phyloP scores from a whole-genome alignment of 306 rosid species.

The Fagus sylvatica region DNA sequence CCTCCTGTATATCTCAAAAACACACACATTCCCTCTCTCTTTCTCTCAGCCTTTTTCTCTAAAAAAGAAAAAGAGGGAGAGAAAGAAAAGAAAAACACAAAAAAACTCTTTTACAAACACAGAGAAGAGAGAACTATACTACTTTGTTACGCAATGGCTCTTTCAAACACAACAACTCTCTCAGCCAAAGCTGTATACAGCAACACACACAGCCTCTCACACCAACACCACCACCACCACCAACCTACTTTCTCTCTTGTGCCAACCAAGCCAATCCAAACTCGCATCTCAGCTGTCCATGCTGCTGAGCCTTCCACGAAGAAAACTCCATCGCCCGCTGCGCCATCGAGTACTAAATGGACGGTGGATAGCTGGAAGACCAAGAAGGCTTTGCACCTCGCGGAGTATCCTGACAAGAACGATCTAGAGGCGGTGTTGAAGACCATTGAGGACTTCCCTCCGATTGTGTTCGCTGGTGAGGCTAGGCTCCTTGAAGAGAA shows the following conservation, averaged over 20 bases:
- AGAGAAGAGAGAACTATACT: too few relatives aligned
- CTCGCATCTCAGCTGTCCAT: slow-evolving; percentile 59
- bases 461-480: slow-evolving; percentile 78
- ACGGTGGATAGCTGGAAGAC: slow-evolving; percentile 58
- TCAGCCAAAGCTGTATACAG: slow-evolving; percentile 47
- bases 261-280: slow-evolving; percentile 25
- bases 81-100: background rate
- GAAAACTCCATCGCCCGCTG: background rate
- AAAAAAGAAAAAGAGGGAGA: background rate
- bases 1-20: background rate
- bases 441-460: slow-evolving; percentile 66
- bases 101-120: too few relatives aligned
- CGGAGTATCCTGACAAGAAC: slow-evolving; percentile 62
- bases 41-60: background rate
- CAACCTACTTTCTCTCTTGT: slow-evolving; percentile 41
- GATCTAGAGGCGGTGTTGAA: slow-evolving; percentile 51
- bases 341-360: slow-evolving; percentile 38
- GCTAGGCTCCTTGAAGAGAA: slow-evolving; percentile 70
- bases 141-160: slow-evolving; percentile 42
- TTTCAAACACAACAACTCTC: slow-evolving; percentile 44
- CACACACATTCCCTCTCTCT: background rate
- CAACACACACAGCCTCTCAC: slow-evolving; percentile 26
- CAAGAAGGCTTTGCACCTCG: slow-evolving; percentile 60
- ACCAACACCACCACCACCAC: slow-evolving; percentile 28
- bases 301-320: slow-evolving; percentile 41